Conservation (phyloP, 345 rosid genomes). For the Hibiscus mutabilis region DNA sequence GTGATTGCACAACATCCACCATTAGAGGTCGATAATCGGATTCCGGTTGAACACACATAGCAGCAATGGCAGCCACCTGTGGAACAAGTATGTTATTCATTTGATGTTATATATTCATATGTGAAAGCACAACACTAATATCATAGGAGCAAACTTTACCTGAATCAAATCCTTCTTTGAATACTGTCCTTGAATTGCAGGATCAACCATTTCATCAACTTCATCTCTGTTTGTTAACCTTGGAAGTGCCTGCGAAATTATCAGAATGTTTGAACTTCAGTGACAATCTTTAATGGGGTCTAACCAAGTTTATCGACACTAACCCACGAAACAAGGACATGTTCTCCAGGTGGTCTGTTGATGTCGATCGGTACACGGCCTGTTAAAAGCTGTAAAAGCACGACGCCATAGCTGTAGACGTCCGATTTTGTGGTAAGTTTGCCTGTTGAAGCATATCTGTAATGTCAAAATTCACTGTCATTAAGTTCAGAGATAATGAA, state of each 20-base stretch:
- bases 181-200: slow-evolving; percentile 52
- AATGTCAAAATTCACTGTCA: slow-evolving; percentile 1
- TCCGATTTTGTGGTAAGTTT: slow-evolving; percentile 92
- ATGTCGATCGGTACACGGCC: slow-evolving; percentile 73
- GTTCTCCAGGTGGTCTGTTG: slow-evolving; percentile 64
- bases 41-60: slow-evolving; percentile 83
- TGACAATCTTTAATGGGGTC: not conserved
- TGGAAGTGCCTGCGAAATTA: slow-evolving; percentile 65
- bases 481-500: too few relatives aligned
- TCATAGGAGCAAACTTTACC: slow-evolving; percentile 26
- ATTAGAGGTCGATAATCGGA: slow-evolving; percentile 86
- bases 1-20: slow-evolving; percentile 88
- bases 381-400: slow-evolving; percentile 73
- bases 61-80: slow-evolving; percentile 92
- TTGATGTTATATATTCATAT: not conserved
- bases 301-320: slow-evolving; percentile 8
- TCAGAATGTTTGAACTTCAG: not conserved
- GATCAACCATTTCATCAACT: slow-evolving; percentile 74
- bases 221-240: slow-evolving; percentile 67
- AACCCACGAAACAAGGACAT: slow-evolving; percentile 90
- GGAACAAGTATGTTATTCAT: not conserved
- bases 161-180: slow-evolving; percentile 76
- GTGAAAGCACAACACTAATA: not conserved
- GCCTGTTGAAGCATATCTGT: slow-evolving; percentile 85
- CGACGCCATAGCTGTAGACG: slow-evolving; percentile 81